These are phyloP conservation scores for Oenanthe javanica DNA, from an alignment of 140 eudicot species.

Conservation along the genomic window DNA sequence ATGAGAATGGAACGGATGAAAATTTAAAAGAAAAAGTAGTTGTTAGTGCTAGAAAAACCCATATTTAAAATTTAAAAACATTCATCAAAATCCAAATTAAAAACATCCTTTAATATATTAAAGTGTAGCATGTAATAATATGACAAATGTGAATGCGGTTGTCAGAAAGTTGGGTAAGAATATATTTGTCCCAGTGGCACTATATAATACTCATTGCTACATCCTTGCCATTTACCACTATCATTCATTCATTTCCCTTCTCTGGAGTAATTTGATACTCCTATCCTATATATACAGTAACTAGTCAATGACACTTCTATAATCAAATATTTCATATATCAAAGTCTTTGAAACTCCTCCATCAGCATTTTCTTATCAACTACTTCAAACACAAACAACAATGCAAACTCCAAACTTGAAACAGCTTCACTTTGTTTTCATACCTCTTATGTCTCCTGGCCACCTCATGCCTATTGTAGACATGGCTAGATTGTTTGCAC, in stretches of 20 bases:
- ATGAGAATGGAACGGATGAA: too few species aligned
- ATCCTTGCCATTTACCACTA: background rate
- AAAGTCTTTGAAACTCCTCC: background rate
- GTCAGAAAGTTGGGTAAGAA: background rate
- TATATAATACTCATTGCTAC: background rate
- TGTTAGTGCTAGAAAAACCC: too few species aligned
- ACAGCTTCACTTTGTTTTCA: slow-evolving; percentile 14
- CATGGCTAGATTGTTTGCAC: slow-evolving; percentile 18
- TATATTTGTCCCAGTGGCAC: background rate
- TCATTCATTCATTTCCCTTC: background rate
- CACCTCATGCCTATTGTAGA: slow-evolving; percentile 25
- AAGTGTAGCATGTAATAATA: too few species aligned
- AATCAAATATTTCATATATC: background rate
- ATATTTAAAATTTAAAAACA: too few species aligned
- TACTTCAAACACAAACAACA: background rate
- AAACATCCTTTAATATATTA: too few species aligned
- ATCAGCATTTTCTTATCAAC: too few species aligned
- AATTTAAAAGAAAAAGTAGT: too few species aligned
- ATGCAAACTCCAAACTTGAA: background rate
- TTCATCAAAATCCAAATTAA: too few species aligned
- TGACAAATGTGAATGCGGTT: background rate
- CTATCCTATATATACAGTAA: background rate
- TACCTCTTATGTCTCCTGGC: slow-evolving; percentile 22
- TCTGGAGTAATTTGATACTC: too few species aligned
- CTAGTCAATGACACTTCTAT: background rate